phyloP scores from a whole-genome alignment of 192 early-diverging fungal species.

The Chytriomyces confervae region DNA sequence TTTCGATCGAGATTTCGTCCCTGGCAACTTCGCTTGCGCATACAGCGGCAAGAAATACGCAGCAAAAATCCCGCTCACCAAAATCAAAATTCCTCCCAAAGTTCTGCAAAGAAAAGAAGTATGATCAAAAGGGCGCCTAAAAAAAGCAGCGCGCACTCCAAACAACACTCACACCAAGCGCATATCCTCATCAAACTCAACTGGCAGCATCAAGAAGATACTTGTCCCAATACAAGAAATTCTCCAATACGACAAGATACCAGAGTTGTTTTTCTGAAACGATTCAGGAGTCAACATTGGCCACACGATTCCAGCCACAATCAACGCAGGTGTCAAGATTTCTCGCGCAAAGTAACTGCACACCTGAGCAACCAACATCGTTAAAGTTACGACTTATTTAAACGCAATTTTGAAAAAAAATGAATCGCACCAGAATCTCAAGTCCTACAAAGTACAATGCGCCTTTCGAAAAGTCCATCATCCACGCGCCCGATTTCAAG shows the following conservation, averaged over 20 bases:
- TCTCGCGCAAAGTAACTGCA: slow-evolving; percentile 85
- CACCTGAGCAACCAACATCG: slow-evolving; percentile 52
- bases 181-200: slow-evolving; percentile 81
- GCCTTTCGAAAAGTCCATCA: slow-evolving; percentile 7
- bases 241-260: slow-evolving; percentile 70
- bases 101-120: slow-evolving; percentile 19
- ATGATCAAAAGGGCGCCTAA: background rate
- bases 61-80: slow-evolving; percentile 39
- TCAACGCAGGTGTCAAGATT: slow-evolving; percentile 67
- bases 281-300: slow-evolving; percentile 64
- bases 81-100: slow-evolving; percentile 42
- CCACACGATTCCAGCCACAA: slow-evolving; percentile 66
- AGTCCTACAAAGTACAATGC: slow-evolving; percentile 68
- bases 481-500: slow-evolving; percentile 1
- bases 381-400: background rate
- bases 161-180: slow-evolving; percentile 58
- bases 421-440: slow-evolving; percentile 72
- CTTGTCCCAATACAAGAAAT: slow-evolving; percentile 72
- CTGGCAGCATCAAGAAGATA: slow-evolving; percentile 86
- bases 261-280: slow-evolving; percentile 52
- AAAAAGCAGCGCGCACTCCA: background rate
- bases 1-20: background rate
- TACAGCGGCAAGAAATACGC: slow-evolving; percentile 35
- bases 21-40: slow-evolving; percentile 27
- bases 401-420: background rate